Base-by-base conservation (phyloP, 352 stramenopile genomes). In the Plasmopara halstedii region DNA sequence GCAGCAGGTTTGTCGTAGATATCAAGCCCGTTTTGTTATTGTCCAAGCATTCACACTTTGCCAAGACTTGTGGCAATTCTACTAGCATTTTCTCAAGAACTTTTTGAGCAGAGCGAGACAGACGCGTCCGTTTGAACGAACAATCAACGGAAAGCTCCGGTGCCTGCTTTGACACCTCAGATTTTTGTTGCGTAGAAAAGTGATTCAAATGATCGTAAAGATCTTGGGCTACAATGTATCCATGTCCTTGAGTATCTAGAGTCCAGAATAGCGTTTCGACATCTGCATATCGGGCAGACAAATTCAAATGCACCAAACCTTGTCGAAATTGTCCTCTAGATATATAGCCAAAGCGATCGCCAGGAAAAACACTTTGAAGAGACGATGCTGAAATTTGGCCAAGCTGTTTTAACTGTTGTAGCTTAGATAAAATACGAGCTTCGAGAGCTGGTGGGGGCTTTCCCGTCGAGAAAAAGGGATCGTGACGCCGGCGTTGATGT, bases 221-320 rank as follows among this genome's bases (percentile, higher is more conserved):
- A 14, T 85, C 78, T 40, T 73, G 56, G 8, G 52, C 67, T 9
- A 50, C 42, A 15, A 89, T 68, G 43, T 81, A 87, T 5, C 78
- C 75, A 6, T 68, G 66, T 0, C 75, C 78, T 31, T 66, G 63
- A 6, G 74, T 77, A 36, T 89, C 78, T 1, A 89, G 56, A n/a
- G 56, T 66, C 75, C 78, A 89, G 42, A 89, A 89, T 18, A 89
- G 59, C 2, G 61, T 58, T 37, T 89, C 75, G 3, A 89, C 71
- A 25, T 89, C 78, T 2, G 74, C 66, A 32, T 86, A 83, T 14
- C 78, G 64, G 6, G 72, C 64, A 6, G 86, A 35, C 1, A 88
- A 45, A 11, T 75, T 73, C 6, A 89, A 34, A 25, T 88, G 70
- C 31, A 75, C 75, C 3, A 89, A 64, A n/a, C 70, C 77, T 45